A percentile compares a stretch with the other conserved stretches of the same genome.
These are phyloP conservation scores for Euphrasia arctica DNA, from an alignment of 305 asterid species.

Conservation along the genomic window DNA sequence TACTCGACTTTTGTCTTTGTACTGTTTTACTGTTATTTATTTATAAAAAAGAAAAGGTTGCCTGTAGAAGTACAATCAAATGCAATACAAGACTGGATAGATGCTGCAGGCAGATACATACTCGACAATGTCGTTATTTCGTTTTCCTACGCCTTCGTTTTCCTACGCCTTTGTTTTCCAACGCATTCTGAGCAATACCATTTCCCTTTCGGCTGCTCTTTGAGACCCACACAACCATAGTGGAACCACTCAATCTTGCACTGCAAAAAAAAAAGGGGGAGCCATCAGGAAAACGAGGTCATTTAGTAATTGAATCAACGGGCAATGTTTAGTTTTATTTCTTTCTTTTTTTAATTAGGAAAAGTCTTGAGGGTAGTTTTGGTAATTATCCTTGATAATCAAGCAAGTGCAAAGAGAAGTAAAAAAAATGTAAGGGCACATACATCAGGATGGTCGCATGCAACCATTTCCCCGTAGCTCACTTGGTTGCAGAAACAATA, in stretches of 20 bases:
- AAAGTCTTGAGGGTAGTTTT: too few relatives aligned
- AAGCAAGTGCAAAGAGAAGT: not conserved
- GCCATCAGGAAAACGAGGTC: not conserved
- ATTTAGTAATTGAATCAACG: too few relatives aligned
- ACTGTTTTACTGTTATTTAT: too few relatives aligned
- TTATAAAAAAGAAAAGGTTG: too few relatives aligned
- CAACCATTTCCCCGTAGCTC: conserved; percentile 99
- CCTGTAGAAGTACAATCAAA: not conserved
- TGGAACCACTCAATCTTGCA: conserved; percentile 99
- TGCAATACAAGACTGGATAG: not conserved
- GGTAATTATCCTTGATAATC: too few relatives aligned
- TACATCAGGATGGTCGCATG: conserved; percentile 93
- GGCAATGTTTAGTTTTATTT: too few relatives aligned
- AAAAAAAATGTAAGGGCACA: conserved; percentile 22
- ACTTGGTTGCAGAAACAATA: conserved; percentile 98
- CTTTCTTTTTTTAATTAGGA: too few relatives aligned
- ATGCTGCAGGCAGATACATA: not conserved
- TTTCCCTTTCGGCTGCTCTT: conserved; percentile 92
- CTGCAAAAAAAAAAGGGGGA: conserved; percentile 34
- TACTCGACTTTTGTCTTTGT: not conserved
- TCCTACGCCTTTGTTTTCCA: conserved; percentile 69
- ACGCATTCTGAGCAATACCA: conserved; percentile 92
- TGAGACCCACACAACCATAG: conserved; percentile 89
- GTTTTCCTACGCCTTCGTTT: conserved; percentile 63
- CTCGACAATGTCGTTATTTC: conserved; percentile 28